Evolutionary conservation across 108 stramenopile genomes (phyloP), one percentile per base, ranked within the genome.

Genomic region (Nitzschia sp.): DNA sequence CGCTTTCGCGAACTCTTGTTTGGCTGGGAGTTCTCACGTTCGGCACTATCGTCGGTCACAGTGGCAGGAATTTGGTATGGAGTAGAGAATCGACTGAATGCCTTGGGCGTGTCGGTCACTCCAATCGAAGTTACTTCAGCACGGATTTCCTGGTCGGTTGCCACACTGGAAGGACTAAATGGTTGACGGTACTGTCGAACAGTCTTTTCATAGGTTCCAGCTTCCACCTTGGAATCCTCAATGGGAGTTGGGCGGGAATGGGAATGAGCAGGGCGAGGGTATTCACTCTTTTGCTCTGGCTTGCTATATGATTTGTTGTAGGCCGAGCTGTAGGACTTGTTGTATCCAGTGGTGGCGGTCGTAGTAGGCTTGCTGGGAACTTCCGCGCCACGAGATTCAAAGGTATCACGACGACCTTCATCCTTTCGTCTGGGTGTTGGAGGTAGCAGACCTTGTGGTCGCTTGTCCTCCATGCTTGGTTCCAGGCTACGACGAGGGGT

Each of bases 81-180:
- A 25, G 43, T 68, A 2, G 39, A 26, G 41, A 44, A 57, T 15
- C 17, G 17, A 21, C 57, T 42, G 8, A 68, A 9, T 12, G 67
- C 55, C 29, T 34, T 15, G 55, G 67, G 22, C 56, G 53, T 8
- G 67, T 68, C 12, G 44, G 10, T 19, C 55, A 68, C 26, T 55
- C 67, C 67, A 24, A 68, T 54, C 12, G 67, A 68, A 25, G 67
- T 57, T 3, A 68, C 67, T 46, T 68, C 67, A 8, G 43, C 67
- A 25, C 67, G 67, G 41, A 68, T 68, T 41, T 68, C 67, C 2
- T 55, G 40, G 41, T 68, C 67, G 6, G 67, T 68, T 2, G 56
- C 56, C 39, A 57, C 34, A 57, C 54, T 68, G 1, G 19, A 24
- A 12, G 67, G 67, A 25, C 67, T 68, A 17, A 57, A 57, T 21